Base-by-base conservation (phyloP, 106 monocot species). In the Dioscorea alata region DNA sequence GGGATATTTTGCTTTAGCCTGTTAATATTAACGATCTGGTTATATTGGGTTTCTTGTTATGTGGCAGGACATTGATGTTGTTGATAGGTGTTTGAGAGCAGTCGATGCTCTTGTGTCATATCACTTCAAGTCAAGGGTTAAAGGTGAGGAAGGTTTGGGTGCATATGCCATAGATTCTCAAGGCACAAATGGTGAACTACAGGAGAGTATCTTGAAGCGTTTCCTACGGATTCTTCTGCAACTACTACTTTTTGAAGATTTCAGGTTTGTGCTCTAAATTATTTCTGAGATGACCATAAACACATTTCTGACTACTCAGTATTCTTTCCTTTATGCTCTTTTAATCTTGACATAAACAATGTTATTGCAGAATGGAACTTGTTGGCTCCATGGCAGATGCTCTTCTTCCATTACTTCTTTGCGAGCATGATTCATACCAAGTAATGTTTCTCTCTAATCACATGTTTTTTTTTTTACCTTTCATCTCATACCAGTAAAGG, bases 341-440 rank as follows among this genome's bases (percentile, higher is more conserved):
- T 16, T 54, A 54, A 19, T 18, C 0, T 13, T 54, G 3, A 18
- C 18, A 14, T 19, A 15, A 15, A 59, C 4, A 7, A 48, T 42
- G 13, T 71, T 60, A 24, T 80, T 49, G 13, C 82, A 97, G 97
- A 83, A 82, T 78, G 76, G 92, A 93, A 28, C 79, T 99, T 61
- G 69, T 79, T 58, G 81, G 99, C 62, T 81, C 87, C 77, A 85
- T 85, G 19, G 93, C 99, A 50, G 99, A 99, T 84, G 84, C 90
- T 52, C 86, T 93, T 70, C 80, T 99, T 74, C 85, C 99, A 59
- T 78, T 99, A 63, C 28, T 99, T 75, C 72, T 93, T 50, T 99
- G 90, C 63, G 87, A 99, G 65, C 99, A 87, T 72, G 85, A 87
- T 18, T 60, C 88, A 21, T 99, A 99, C 68, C 97, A 97, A 89